These are phyloP conservation scores for Aspergillus sp. DNA, from an alignment of 2,329 filamentous ascomycete genomes.

Conservation along the genomic window DNA sequence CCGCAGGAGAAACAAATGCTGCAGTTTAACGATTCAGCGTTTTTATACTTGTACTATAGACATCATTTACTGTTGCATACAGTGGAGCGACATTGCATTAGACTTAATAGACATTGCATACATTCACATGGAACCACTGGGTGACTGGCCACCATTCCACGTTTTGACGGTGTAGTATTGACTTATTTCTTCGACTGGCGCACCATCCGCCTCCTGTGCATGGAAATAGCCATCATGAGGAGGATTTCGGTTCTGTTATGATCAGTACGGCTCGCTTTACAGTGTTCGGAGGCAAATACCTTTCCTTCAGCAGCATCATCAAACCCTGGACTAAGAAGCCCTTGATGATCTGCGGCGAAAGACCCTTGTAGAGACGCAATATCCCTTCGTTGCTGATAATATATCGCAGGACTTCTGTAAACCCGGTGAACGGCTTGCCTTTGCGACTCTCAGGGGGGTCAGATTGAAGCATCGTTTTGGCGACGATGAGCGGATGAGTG, in stretches of 20 bases:
- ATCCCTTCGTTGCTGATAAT: neutral
- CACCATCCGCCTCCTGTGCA: neutral
- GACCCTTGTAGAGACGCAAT: neutral
- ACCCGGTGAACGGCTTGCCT: neutral
- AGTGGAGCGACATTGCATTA: no score
- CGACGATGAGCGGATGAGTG: neutral
- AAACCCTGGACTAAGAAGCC: neutral
- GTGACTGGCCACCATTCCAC: no score
- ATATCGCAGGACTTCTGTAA: neutral
- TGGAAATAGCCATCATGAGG: neutral
- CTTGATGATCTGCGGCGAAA: neutral
- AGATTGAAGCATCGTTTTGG: neutral
- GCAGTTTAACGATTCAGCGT: neutral
- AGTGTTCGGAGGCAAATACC: neutral
- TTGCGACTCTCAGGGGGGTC: neutral
- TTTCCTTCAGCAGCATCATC: neutral
- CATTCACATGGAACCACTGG: no score
- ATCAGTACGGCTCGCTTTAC: neutral
- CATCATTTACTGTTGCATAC: no score
- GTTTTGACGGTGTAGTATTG: neutral
- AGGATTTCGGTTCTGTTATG: neutral
- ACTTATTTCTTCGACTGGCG: neutral
- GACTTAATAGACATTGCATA: no score
- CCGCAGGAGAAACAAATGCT: neutral
- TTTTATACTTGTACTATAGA: no score